Conservation (phyloP, 2,329 filamentous ascomycete species). For the Colletotrichum tanaceti region DNA sequence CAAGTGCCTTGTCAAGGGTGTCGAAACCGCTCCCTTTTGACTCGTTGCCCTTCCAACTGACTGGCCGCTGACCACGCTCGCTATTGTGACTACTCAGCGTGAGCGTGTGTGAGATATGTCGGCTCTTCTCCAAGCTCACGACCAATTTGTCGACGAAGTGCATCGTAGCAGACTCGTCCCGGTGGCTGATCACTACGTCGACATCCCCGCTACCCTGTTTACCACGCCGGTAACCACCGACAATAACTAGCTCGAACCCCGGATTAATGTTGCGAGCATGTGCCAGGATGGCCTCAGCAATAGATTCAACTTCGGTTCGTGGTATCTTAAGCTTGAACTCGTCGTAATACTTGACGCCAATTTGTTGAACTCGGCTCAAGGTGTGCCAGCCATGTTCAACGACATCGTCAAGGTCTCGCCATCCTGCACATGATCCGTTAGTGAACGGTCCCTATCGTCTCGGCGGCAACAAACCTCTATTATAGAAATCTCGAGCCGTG, state of each 20-base stretch:
- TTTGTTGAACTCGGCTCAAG: constrained; percentile 86
- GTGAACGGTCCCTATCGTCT: background rate
- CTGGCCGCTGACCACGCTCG: constrained; percentile 73
- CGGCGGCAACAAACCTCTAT: constrained; percentile 57
- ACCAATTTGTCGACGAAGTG: constrained; percentile 81
- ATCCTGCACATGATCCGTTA: constrained; percentile 58
- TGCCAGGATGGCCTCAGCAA: constrained; percentile 70
- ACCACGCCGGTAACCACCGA: constrained; percentile 85
- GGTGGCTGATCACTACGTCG: constrained; percentile 86
- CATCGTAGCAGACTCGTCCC: constrained; percentile 73
- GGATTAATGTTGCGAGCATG: constrained; percentile 74
- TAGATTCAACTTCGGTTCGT: constrained; percentile 77
- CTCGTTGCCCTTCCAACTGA: constrained; percentile 63
- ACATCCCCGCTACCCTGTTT: constrained; percentile 82
- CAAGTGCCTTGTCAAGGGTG: constrained; percentile 88
- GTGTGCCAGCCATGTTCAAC: constrained; percentile 83
- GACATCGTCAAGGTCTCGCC: constrained; percentile 87
- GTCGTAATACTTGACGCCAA: constrained; percentile 93
- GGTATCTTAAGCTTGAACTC: constrained; percentile 81
- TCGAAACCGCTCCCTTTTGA: constrained; percentile 76
- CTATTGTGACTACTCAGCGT: constrained; percentile 76
- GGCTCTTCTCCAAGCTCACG: constrained; percentile 72
- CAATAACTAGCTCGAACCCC: constrained; percentile 70
- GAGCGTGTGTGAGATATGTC: constrained; percentile 85
- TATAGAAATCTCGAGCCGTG: constrained; percentile 85